Conservation (phyloP, 2,329 filamentous ascomycete genomes). For the Colletotrichum cuscutae region DNA sequence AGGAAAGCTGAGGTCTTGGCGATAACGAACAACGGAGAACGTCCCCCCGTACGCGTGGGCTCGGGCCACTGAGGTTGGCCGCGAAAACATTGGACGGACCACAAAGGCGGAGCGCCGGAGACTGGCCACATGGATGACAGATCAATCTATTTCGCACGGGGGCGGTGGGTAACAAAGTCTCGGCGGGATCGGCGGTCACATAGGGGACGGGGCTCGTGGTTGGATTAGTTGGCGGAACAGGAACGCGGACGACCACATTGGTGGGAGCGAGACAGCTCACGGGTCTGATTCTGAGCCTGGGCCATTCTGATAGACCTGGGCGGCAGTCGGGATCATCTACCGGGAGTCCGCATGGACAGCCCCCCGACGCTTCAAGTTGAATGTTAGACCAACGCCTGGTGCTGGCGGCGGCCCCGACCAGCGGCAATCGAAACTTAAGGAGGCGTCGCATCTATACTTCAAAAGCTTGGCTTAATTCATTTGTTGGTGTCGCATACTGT, state of each 20-base stretch:
- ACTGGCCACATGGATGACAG: not conserved
- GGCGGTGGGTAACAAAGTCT: conserved; percentile 22
- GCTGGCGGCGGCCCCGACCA: not conserved
- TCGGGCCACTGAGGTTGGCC: not conserved
- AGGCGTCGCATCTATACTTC: conserved; percentile 10
- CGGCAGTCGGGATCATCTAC: conserved; percentile 11
- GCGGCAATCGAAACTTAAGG: conserved; percentile 16
- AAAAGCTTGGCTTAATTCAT: not conserved
- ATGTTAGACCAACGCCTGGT: not conserved
- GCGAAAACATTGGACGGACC: conserved; percentile 9
- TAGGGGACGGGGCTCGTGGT: conserved; percentile 25
- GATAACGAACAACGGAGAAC: not conserved
- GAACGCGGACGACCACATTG: conserved; percentile 1
- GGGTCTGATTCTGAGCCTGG: not conserved
- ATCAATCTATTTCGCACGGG: conserved; percentile 33
- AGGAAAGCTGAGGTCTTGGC: conserved; percentile 18
- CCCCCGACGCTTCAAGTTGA: conserved; percentile 22
- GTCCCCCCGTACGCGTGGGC: conserved; percentile 13
- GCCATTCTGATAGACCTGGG: conserved; percentile 1
- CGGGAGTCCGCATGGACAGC: conserved; percentile 1
- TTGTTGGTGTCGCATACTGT: not conserved
- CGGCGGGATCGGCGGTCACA: conserved; percentile 23
- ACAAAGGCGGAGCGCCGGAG: not conserved
- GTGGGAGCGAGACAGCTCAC: not conserved
- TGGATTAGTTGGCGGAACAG: conserved; percentile 4